These are phyloP conservation scores for Leucosporidium creatinivorum DNA, from an alignment of 768 basidiomycete genomes.

Conservation along the genomic window DNA sequence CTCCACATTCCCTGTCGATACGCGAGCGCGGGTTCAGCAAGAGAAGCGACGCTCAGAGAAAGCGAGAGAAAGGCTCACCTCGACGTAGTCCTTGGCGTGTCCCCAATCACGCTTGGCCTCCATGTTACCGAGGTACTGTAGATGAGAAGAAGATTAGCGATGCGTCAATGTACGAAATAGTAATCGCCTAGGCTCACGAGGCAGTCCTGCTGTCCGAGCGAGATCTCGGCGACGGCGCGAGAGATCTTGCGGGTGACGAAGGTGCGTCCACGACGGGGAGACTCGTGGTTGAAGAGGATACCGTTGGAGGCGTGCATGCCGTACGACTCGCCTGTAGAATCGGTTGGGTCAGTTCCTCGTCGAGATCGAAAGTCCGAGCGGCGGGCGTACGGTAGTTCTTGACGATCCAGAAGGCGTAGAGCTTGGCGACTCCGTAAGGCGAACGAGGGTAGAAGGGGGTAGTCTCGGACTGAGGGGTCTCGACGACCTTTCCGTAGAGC, in stretches of 20 bases:
- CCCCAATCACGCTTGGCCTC: conserved; percentile 97
- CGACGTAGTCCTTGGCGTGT: conserved; percentile 75
- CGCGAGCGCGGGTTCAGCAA: too few relatives aligned
- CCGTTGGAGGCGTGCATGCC: conserved; percentile 96
- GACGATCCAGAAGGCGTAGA: conserved; percentile 48
- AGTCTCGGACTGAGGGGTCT: conserved; percentile 89
- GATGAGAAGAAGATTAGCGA: neutral
- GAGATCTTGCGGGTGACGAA: conserved; percentile 95
- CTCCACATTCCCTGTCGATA: conserved; percentile 59
- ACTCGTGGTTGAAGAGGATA: conserved; percentile 97
- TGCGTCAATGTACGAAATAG: neutral
- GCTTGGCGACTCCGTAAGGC: conserved; percentile 91
- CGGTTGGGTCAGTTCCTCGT: too few relatives aligned
- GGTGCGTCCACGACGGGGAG: conserved; percentile 84
- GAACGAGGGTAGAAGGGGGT: conserved; percentile 97
- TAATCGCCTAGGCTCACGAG: conserved; percentile 44
- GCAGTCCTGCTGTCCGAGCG: conserved; percentile 76
- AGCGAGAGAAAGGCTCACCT: conserved; percentile 48
- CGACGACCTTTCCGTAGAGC: conserved; percentile 91
- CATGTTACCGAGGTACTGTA: conserved; percentile 75
- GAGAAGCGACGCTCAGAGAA: too few relatives aligned
- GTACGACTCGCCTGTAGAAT: conserved; percentile 74
- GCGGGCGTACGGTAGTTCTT: conserved; percentile 44
- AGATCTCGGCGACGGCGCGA: conserved; percentile 85
- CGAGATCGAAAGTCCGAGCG: too few relatives aligned